Percentiles rank a stretch among this genome's conserved stretches.
Evolutionary conservation across 2,329 filamentous ascomycete genomes (phyloP).

Genomic region (Corinectria fuckeliana): DNA sequence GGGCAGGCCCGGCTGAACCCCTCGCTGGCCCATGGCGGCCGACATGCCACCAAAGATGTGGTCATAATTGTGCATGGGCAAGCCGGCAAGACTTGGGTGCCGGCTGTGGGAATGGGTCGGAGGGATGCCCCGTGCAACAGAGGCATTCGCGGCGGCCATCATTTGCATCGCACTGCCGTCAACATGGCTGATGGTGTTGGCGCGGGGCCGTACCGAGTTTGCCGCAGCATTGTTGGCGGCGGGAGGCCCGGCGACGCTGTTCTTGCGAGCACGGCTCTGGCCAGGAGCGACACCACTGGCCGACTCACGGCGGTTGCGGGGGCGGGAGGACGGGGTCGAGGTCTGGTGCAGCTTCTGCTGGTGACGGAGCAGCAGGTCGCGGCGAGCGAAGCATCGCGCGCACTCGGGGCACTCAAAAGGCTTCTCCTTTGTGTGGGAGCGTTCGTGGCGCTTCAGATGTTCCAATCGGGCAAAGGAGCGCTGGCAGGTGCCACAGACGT

Average conservation of each 20-base stretch:
- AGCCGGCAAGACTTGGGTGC: slow-evolving; percentile 75
- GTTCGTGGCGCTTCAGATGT: slow-evolving; percentile 95
- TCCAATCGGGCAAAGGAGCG: slow-evolving; percentile 94
- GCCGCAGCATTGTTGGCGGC: slow-evolving; percentile 54
- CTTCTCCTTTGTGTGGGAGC: slow-evolving; percentile 99
- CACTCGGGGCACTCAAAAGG: slow-evolving; percentile 98
- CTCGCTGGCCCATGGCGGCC: slow-evolving; percentile 69
- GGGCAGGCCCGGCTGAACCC: slow-evolving; percentile 71
- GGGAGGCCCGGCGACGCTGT: slow-evolving; percentile 74
- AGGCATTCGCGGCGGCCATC: slow-evolving; percentile 63
- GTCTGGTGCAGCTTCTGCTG: slow-evolving; percentile 99
- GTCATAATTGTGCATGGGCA: slow-evolving; percentile 64
- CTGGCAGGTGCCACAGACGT: slow-evolving; percentile 89
- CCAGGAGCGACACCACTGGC: slow-evolving; percentile 73
- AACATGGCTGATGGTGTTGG: slow-evolving; percentile 96
- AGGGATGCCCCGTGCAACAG: slow-evolving; percentile 56
- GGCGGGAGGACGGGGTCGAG: slow-evolving; percentile 83
- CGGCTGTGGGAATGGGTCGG: slow-evolving; percentile 70
- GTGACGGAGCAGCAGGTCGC: slow-evolving; percentile 89
- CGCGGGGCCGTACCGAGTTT: slow-evolving; percentile 79
- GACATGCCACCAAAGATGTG: slow-evolving; percentile 79
- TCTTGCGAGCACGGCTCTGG: slow-evolving; percentile 84
- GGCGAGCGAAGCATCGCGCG: slow-evolving; percentile 89
- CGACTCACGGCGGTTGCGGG: slow-evolving; percentile 89
- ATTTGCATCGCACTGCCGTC: slow-evolving; percentile 79